A percentile compares a stretch with the other conserved stretches of the same genome.
Evolutionary conservation across 257 asterid species (phyloP).

Genomic region (Lavandula angustifolia): DNA sequence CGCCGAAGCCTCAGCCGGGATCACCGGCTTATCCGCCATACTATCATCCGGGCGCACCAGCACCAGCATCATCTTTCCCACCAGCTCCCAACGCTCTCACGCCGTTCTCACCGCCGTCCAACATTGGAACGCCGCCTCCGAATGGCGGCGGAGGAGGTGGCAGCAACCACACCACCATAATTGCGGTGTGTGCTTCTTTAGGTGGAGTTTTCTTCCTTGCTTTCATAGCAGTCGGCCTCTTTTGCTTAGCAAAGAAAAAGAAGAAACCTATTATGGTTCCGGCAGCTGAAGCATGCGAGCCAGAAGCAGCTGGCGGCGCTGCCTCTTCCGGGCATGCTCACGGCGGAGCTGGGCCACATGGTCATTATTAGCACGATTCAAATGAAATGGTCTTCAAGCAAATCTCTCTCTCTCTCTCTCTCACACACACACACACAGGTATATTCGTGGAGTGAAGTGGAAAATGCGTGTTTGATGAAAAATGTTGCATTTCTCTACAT

Average conservation of each 20-base stretch:
- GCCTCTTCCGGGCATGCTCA: background rate
- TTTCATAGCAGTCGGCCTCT: conserved; percentile 56
- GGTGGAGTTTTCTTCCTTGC: conserved; percentile 70
- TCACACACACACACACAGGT: no score
- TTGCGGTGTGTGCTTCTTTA: conserved; percentile 55
- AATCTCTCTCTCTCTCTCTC: background rate
- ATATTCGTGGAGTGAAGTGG: background rate
- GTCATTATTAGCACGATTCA: conserved; percentile 10
- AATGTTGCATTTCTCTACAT: background rate
- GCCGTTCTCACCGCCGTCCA: conserved; percentile 39
- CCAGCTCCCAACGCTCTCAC: conserved; percentile 33
- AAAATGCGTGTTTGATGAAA: background rate
- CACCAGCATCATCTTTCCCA: conserved; percentile 33
- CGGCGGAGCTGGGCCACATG: conserved; percentile 34
- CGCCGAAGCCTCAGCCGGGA: conserved; percentile 31
- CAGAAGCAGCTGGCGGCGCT: conserved; percentile 33
- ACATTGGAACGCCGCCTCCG: conserved; percentile 37
- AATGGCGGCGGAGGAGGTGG: conserved; percentile 43
- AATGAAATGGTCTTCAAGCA: background rate
- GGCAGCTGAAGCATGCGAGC: conserved; percentile 38
- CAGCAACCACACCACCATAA: conserved; percentile 50
- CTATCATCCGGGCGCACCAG: conserved; percentile 34
- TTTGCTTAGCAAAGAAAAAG: conserved; percentile 61
- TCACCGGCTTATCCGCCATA: conserved; percentile 34
- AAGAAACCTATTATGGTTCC: conserved; percentile 56